Base-by-base conservation (phyloP, 2,329 filamentous ascomycete genomes). In the Phialophora tarda region DNA sequence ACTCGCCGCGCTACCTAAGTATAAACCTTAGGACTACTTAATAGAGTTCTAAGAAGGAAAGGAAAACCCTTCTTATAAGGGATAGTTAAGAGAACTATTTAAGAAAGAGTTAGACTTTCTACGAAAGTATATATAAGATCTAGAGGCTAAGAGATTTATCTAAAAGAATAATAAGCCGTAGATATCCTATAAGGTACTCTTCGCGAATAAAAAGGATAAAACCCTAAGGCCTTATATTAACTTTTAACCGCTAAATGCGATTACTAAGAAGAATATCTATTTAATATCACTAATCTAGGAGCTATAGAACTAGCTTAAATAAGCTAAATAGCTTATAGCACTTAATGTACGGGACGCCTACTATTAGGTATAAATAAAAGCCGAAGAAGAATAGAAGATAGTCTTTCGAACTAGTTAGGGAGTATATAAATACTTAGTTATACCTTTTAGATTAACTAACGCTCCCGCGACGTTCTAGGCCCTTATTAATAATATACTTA, bases 341-440 rank as follows among this genome's bases (percentile, higher is more conserved):
- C 48, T 53, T 24, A 24, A 53, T 12, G 23, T 53, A 4, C 3
- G 23, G 24, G 23, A 68, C 21, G 53, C 58, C 11, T 71, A 65
- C 30, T 64, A 72, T n/a, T n/a, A n/a, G n/a, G n/a, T n/a, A n/a
- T n/a, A n/a, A n/a, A n/a, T n/a, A n/a, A n/a, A n/a, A n/a, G 34
- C 69, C 50, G 65, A 64, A 17, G 66, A 72, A 48, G 62, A 70
- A 61, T 70, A 67, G 68, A 72, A 71, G 38, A 71, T 53, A 24
- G 68, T 57, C 6, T 70, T 69, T 58, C 61, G 55, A n/a, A 71
- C 64, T 14, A 4, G 59, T 23, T 71, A 61, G 59, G 55, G 69
- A n/a, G 41, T 67, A 24, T 63, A 47, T 17, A 26, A 63, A 26
- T 63, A 63, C 21, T 57, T 7, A 12, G 28, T 63, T 30, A 63